Evolutionary conservation across 2,329 filamentous ascomycete species (phyloP).

Genomic region (Sclerotinia borealis): DNA sequence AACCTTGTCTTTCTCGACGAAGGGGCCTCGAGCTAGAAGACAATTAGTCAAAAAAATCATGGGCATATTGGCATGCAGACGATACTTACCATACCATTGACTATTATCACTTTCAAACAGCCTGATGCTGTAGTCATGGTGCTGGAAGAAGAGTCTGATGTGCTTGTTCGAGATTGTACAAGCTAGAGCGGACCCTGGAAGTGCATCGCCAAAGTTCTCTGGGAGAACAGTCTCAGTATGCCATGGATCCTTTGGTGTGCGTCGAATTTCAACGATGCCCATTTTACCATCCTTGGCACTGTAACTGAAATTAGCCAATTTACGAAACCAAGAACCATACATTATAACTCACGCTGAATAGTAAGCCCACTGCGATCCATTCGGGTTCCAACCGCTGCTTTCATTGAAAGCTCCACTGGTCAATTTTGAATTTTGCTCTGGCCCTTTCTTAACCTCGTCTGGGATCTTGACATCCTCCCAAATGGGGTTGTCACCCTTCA

Average conservation of each 20-base stretch:
- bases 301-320: neutral
- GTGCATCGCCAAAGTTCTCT: neutral
- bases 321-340: neutral
- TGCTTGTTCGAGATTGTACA: neutral
- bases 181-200: neutral
- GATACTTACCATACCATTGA: neutral
- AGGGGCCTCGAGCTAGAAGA: neutral
- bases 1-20: neutral
- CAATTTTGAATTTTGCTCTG: slow-evolving; percentile 7
- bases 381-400: neutral
- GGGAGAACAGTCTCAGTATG: neutral
- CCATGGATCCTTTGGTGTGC: slow-evolving; percentile 7
- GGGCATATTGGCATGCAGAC: neutral
- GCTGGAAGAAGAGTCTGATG: slow-evolving; percentile 3
- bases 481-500: neutral
- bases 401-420: neutral
- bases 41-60: neutral
- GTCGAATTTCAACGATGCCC: slow-evolving; percentile 5
- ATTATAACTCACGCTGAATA: neutral
- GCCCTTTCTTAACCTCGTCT: slow-evolving; percentile 1
- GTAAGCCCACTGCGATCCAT: slow-evolving; percentile 7
- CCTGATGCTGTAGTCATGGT: slow-evolving; percentile 3
- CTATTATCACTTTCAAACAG: neutral
- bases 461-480: slow-evolving; percentile 3
- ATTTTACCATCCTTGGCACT: neutral